phyloP scores from a whole-genome alignment of 768 basidiomycete species.

The Sarcomyxa edulis region DNA sequence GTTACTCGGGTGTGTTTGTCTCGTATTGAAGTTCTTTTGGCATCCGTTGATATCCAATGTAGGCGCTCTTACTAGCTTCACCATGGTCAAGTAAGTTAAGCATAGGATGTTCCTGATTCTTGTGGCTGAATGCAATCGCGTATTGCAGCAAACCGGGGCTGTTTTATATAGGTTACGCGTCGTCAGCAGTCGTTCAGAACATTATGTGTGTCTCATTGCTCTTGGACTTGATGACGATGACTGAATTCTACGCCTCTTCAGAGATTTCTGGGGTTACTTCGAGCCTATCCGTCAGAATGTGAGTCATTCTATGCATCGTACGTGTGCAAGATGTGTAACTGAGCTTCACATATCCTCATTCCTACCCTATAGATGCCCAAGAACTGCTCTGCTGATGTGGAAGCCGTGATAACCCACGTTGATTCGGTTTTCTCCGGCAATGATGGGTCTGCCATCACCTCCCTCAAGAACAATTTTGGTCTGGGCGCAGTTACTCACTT shows the following conservation, averaged over 20 bases:
- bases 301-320: too few species aligned
- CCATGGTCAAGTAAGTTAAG: conserved; percentile 56
- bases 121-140: background rate
- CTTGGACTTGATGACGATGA: background rate
- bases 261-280: conserved; percentile 68
- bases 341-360: too few species aligned
- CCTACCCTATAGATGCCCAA: too few species aligned
- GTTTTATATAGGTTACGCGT: conserved; percentile 63
- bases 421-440: conserved; percentile 49
- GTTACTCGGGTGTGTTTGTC: conserved; percentile 41
- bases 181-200: conserved; percentile 62
- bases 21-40: background rate
- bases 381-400: conserved; percentile 72
- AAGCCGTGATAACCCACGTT: conserved; percentile 56
- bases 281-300: conserved; percentile 56
- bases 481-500: conserved; percentile 50
- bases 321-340: too few species aligned
- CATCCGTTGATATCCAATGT: conserved; percentile 1
- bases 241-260: conserved; percentile 14
- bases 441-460: conserved; percentile 40
- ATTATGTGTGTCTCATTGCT: conserved; percentile 33
- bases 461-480: conserved; percentile 55
- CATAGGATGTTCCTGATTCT: conserved; percentile 1
- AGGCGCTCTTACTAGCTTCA: conserved; percentile 52
- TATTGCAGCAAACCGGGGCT: conserved; percentile 52